Evolutionary conservation across 768 basidiomycete genomes (phyloP), one percentile per base, ranked within the genome.

Genomic region (Kwoniella europaea): DNA sequence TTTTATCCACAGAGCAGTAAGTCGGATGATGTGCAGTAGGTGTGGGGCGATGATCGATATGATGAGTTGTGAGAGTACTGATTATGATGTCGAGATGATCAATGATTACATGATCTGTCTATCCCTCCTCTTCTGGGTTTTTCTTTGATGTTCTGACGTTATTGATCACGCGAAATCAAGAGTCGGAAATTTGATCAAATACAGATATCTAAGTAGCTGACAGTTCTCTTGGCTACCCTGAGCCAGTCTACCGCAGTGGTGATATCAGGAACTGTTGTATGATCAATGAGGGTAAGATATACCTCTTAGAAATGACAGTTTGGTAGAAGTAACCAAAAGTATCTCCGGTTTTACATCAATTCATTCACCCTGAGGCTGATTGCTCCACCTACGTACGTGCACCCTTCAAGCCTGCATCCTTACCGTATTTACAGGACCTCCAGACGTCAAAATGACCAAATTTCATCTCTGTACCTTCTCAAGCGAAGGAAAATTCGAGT

Each of bases 101-200:
- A 61, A 61, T 20, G 24, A 42, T 61, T 43, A 44, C 27, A 27
- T n/a, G 22, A 61, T 61, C 15, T 27, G 13, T 43, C 13, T n/a
- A 58, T 29, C 24, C 22, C 0, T 15, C 29, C 7, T 58, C 13
- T 20, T 29, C 29, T 58, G 24, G 24, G 54, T 9, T 10, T 55
- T 22, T 18, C 15, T n/a, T 55, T 20, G 54, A 55, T 24, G 15
- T 55, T 55, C 20, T 55, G 54, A 55, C n/a, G 54, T 16, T 42
- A 61, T 20, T 61, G 59, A 61, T 61, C 59, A 58, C 57, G 57
- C 57, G 57, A 58, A 35, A 56, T 56, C 7, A 56, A 16, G 35
- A 35, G 24, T 50, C 13, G 46, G 46, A 16, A 50, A 35, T 35
- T 35, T 35, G 35, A 35, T 35, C 35, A 35, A 50, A 50, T 50